Base-by-base conservation (phyloP, 495 filamentous ascomycete species). In the Talaromyces borbonicus region DNA sequence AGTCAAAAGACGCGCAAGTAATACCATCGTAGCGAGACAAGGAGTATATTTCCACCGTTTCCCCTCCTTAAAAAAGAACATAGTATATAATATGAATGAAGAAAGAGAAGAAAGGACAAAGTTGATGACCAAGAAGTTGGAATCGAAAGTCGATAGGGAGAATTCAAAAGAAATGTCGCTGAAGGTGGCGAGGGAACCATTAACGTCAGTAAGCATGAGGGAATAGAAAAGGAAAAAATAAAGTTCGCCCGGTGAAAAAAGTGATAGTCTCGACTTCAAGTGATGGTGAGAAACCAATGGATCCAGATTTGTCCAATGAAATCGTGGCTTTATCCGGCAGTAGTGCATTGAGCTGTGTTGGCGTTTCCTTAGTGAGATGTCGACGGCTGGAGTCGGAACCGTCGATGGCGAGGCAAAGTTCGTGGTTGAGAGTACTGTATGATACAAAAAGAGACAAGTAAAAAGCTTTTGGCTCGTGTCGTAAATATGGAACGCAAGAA, bases 391-490 rank as follows among this genome's bases (percentile, higher is more conserved):
- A n/a, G n/a, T n/a, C n/a, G n/a, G n/a, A 38, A 38, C 35, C 25
- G 22, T 39, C 18, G 36, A 24, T 41, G 38, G 35, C 38, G 37
- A 40, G 9, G 31, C 18, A 16, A 11, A 20, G 12, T 15, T 22
- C 20, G 43, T 35, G 18, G 30, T 35, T 19, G 20, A 45, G 19
- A 23, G 30, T 35, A 46, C 4, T 15, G 43, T 46, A 46, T 46
- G 38, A 25, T 35, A 43, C 38, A 48, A 42, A 48, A 19, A 24
- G 43, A 47, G 31, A 36, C 30, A 46, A 31, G 43, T 19, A 46
- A n/a, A 25, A 20, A 35, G 43, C 43, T 46, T 46, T 46, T 46
- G 43, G 29, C 20, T 32, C 16, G 26, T 19, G 43, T 46, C 43
- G 36, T 32, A 35, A 35, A 12, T 32, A 46, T 46, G 16, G 43